Evolutionary conservation across 176 grass and related monocot genomes (phyloP), one percentile per base, ranked within the genome.

Genomic region (Juncus inflexus): DNA sequence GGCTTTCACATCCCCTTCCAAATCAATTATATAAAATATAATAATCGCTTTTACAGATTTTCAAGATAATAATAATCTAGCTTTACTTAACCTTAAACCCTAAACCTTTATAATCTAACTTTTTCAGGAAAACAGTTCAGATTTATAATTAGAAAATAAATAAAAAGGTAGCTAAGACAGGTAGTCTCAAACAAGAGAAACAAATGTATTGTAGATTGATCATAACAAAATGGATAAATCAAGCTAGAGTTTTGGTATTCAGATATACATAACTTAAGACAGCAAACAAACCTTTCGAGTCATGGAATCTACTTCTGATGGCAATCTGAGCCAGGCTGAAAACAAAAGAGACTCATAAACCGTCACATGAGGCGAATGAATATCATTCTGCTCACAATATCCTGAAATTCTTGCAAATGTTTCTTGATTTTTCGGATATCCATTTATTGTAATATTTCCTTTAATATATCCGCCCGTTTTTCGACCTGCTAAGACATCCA

Each of bases 401-500:
- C 83, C 83, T 38, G 83, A 81, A 43, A 78, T 58, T 40, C 74
- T 60, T 37, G 83, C 49, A 65, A 86, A 86, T 0, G 74, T 78
- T 47, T 78, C 74, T 65, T 86, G 83, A 15, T 74, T 78, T 73
- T 86, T 86, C 14, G 78, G 83, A 28, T 81, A 81, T 14, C 83
- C 83, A 43, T 77, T 72, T 50, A 86, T 81, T 7, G 7, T 64
- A 11, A 86, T 74, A 42, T 55, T 69, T 42, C 83, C 83, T 64
- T 82, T 68, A n/a, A 86, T 78, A 15, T 78, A 77, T 4, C 83
- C 83, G 40, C 43, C 64, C 12, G 75, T 82, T 51, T 86, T 86
- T 65, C 79, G 81, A 42, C 83, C 83, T 3, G 83, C 67, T 52
- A 86, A 78, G 28, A 86, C 83, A 58, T 86, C 83, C 50, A 86